Conservation (phyloP, 352 stramenopile genomes). For the Nothophytophthora sp. region DNA sequence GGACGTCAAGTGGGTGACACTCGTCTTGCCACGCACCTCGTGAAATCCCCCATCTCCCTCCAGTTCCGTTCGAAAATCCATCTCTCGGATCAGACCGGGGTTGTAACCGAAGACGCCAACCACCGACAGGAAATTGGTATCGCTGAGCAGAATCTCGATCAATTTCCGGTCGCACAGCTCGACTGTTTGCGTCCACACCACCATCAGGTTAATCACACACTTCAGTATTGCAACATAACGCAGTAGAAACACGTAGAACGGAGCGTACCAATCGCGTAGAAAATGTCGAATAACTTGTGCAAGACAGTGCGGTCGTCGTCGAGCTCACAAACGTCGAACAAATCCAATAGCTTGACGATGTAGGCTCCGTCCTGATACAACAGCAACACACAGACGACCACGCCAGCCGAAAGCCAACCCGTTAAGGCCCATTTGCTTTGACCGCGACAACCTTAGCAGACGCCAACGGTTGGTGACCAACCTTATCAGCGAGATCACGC, state of each 20-base stretch:
- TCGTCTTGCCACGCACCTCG: constrained; percentile 34
- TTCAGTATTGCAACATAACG: too few relatives aligned
- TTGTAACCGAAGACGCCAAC: constrained; percentile 85
- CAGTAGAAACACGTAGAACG: background rate
- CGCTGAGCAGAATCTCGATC: constrained; percentile 70
- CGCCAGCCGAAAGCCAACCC: too few relatives aligned
- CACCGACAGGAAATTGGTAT: constrained; percentile 81
- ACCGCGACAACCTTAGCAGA: too few relatives aligned
- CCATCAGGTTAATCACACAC: too few relatives aligned
- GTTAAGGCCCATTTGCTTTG: too few relatives aligned
- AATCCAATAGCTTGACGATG: constrained; percentile 69
- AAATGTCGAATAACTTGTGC: constrained; percentile 75
- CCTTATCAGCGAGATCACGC: constrained; percentile 46
- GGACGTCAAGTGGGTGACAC: background rate
- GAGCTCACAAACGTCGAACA: constrained; percentile 75
- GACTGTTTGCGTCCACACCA: constrained; percentile 53
- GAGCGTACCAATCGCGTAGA: constrained; percentile 61
- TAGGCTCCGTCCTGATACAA: constrained; percentile 62
- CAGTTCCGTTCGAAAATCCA: constrained; percentile 72
- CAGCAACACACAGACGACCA: constrained; percentile 1
- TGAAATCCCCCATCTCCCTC: constrained; percentile 66
- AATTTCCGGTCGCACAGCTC: constrained; percentile 72
- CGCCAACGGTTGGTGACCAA: too few relatives aligned
- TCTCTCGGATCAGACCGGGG: constrained; percentile 66
- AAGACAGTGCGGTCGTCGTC: constrained; percentile 59